Percentiles rank a stretch among this genome's conserved stretches.
phyloP scores from a whole-genome alignment of 768 basidiomycete species.

The Pholiota molesta region DNA sequence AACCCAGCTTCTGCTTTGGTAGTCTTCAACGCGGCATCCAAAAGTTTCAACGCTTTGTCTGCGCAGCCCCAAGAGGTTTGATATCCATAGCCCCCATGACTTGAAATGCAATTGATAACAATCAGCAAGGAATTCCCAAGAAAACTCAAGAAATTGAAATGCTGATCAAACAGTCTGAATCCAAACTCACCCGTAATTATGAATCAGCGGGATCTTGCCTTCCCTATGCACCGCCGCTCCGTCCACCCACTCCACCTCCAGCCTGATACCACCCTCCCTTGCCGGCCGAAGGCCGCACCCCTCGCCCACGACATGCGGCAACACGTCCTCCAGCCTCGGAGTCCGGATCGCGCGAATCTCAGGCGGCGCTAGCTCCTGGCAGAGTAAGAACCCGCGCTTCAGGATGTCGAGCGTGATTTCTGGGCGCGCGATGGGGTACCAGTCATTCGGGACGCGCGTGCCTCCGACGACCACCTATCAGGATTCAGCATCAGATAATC shows the following conservation, averaged over 20 bases:
- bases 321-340: slow-evolving; percentile 53
- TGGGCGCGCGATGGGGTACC: slow-evolving; percentile 68
- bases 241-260: slow-evolving; percentile 34
- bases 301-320: slow-evolving; percentile 49
- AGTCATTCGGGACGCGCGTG: slow-evolving; percentile 60
- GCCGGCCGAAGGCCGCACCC: slow-evolving; percentile 68
- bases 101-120: slow-evolving; percentile 20
- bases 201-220: slow-evolving; percentile 23
- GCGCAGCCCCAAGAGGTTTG: slow-evolving; percentile 73
- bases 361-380: slow-evolving; percentile 60
- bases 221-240: slow-evolving; percentile 14
- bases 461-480: slow-evolving; percentile 61
- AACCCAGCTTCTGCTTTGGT: neutral
- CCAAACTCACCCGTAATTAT: slow-evolving; percentile 55
- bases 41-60: slow-evolving; percentile 36
- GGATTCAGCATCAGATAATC: neutral
- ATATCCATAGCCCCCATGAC: slow-evolving; percentile 69
- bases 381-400: slow-evolving; percentile 48
- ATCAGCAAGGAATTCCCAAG: neutral
- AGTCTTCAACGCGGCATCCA: slow-evolving; percentile 20
- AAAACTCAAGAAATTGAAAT: neutral
- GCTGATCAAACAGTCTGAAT: too few relatives aligned
- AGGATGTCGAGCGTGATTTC: slow-evolving; percentile 67
- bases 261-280: slow-evolving; percentile 67
- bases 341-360: slow-evolving; percentile 47